These are phyloP conservation scores for Sarocladium oryzae DNA, from an alignment of 2,329 filamentous ascomycete genomes.

Conservation along the genomic window DNA sequence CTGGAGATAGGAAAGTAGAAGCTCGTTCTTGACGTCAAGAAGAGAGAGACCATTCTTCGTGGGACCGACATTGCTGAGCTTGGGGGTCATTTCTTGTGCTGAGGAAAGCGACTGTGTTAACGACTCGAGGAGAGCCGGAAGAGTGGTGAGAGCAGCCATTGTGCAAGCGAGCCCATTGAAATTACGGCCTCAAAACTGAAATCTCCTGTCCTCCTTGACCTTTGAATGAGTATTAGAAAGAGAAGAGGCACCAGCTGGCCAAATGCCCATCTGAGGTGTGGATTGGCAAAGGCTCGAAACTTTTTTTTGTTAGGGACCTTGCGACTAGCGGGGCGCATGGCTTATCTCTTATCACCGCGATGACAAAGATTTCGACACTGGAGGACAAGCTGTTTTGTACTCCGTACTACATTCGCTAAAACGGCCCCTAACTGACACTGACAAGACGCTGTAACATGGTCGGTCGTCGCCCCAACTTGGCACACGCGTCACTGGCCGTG, in stretches of 20 bases:
- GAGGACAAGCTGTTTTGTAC: constrained; percentile 7
- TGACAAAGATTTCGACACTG: neutral
- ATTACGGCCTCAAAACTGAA: too few relatives aligned
- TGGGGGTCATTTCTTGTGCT: constrained; percentile 61
- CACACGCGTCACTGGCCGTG: neutral
- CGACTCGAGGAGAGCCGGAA: constrained; percentile 45
- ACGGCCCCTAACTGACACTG: neutral
- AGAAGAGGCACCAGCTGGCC: too few relatives aligned
- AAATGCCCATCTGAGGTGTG: neutral
- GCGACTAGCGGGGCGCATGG: neutral
- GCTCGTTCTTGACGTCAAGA: constrained; percentile 91
- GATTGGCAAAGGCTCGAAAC: neutral
- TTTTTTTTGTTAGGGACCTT: constrained; percentile 6
- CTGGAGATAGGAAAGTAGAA: constrained; percentile 93
- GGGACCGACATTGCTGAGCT: constrained; percentile 57
- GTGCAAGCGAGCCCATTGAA: too few relatives aligned
- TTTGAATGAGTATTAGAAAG: too few relatives aligned
- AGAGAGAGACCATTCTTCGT: constrained; percentile 85
- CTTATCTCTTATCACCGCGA: neutral
- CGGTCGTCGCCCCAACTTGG: neutral
- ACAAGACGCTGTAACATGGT: neutral
- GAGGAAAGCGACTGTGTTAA: constrained; percentile 53
- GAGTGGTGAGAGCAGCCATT: constrained; percentile 43
- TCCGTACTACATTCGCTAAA: neutral
- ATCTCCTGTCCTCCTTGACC: too few relatives aligned